Percentiles rank a stretch among this genome's conserved stretches.
phyloP scores from a whole-genome alignment of 2,329 filamentous ascomycete species.

The Aspergillus amoenus region DNA sequence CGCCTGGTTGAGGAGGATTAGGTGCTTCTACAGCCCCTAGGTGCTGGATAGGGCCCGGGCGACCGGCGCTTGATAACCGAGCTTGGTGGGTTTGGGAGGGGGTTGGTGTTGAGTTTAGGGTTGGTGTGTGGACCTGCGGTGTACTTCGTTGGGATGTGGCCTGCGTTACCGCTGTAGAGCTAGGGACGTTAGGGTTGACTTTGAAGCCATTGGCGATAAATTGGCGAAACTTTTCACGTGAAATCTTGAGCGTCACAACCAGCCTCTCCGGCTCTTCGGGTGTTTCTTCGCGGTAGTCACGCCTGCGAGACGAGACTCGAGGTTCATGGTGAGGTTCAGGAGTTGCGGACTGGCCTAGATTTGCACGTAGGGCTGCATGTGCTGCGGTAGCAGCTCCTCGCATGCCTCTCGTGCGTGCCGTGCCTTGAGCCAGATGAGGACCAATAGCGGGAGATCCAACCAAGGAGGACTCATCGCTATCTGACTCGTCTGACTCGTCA shows the following conservation, averaged over 20 bases:
- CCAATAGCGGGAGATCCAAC: slow-evolving; percentile 80
- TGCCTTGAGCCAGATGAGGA: slow-evolving; percentile 66
- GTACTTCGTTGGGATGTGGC: slow-evolving; percentile 44
- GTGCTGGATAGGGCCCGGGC: slow-evolving; percentile 35
- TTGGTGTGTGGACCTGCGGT: slow-evolving; percentile 52
- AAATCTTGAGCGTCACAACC: slow-evolving; percentile 73
- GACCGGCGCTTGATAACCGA: slow-evolving; percentile 24
- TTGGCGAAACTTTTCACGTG: slow-evolving; percentile 69
- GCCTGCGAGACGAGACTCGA: slow-evolving; percentile 62
- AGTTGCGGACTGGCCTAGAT: slow-evolving; percentile 78
- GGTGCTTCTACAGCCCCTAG: slow-evolving; percentile 48
- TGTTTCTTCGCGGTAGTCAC: slow-evolving; percentile 75
- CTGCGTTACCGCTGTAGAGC: slow-evolving; percentile 46
- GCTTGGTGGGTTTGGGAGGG: slow-evolving; percentile 33
- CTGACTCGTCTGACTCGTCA: slow-evolving; percentile 85
- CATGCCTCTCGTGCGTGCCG: slow-evolving; percentile 82
- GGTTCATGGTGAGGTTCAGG: slow-evolving; percentile 77
- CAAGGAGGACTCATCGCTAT: slow-evolving; percentile 79
- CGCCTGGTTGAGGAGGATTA: slow-evolving; percentile 42
- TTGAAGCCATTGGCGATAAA: slow-evolving; percentile 53
- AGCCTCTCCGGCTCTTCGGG: slow-evolving; percentile 68
- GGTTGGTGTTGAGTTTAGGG: slow-evolving; percentile 53
- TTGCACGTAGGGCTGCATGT: slow-evolving; percentile 77
- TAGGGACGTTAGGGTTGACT: slow-evolving; percentile 35
- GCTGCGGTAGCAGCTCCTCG: slow-evolving; percentile 84